Percentiles rank a stretch among this genome's conserved stretches.
Conservation (phyloP, 225 moss, liverwort and hornwort genomes). For the Asterella californica region DNA sequence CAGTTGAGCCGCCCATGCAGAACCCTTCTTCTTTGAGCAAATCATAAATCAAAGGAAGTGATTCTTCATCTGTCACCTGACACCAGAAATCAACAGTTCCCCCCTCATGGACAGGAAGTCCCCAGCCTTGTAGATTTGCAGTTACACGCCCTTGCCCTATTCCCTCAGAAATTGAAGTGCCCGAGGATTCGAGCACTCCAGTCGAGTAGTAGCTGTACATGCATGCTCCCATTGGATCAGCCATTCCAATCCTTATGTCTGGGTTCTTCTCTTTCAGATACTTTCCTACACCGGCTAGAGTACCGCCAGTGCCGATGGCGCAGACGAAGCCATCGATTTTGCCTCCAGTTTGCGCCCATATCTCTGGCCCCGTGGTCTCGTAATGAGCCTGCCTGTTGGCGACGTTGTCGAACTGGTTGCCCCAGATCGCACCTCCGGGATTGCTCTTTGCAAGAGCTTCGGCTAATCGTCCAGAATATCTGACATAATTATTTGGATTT, state of each 20-base stretch:
- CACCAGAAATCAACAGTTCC: conserved; percentile 90
- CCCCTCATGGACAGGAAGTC: conserved; percentile 65
- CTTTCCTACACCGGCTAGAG: conserved; percentile 82
- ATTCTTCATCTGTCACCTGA: conserved; percentile 93
- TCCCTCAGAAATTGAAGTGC: conserved; percentile 96
- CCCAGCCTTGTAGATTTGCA: conserved; percentile 80
- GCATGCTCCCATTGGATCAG: conserved; percentile 89
- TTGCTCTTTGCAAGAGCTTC: conserved; percentile 56
- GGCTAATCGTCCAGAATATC: conserved; percentile 85
- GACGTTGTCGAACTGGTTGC: conserved; percentile 68
- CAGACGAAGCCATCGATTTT: conserved; percentile 91
- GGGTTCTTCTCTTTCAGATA: conserved; percentile 84
- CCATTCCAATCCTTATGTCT: conserved; percentile 73
- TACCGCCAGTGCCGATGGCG: conserved; percentile 96
- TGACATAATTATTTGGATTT: conserved; percentile 90
- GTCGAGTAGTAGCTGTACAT: conserved; percentile 89
- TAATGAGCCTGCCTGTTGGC: conserved; percentile 85
- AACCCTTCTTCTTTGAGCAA: conserved; percentile 95
- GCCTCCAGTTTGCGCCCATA: conserved; percentile 91
- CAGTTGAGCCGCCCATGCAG: conserved; percentile 90
- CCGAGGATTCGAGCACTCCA: conserved; percentile 85
- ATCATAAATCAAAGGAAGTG: conserved; percentile 85
- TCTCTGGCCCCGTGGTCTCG: conserved; percentile 93
- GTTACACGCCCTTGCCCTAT: conserved; percentile 98
- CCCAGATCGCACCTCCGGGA: conserved; percentile 19